Percentiles rank a stretch among this genome's conserved stretches.
These are phyloP conservation scores for Capsella rubella DNA, from an alignment of 441 rosid genomes.

Conservation along the genomic window DNA sequence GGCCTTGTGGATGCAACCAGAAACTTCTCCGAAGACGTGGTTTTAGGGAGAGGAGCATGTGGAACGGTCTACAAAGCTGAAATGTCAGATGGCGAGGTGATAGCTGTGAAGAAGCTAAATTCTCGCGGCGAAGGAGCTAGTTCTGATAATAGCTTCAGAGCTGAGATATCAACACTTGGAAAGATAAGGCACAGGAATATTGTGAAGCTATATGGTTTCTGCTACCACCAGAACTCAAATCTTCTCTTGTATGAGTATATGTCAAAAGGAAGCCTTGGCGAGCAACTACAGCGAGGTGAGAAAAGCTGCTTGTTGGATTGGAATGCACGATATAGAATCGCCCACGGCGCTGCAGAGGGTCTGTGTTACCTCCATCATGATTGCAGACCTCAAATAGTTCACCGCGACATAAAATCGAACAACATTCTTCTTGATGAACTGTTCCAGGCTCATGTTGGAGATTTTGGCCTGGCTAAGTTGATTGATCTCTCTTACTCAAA, in stretches of 20 bases:
- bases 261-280: constrained; percentile 68
- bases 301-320: constrained; percentile 50
- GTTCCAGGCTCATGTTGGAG: constrained; percentile 70
- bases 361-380: constrained; percentile 65
- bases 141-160: constrained; percentile 58
- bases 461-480: constrained; percentile 67
- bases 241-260: constrained; percentile 68
- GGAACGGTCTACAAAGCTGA: constrained; percentile 63
- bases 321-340: constrained; percentile 58
- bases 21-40: constrained; percentile 54
- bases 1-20: constrained; percentile 60
- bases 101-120: constrained; percentile 62
- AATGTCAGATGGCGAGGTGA: constrained; percentile 54
- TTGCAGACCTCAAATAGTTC: constrained; percentile 62
- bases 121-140: constrained; percentile 56
- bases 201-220: constrained; percentile 66
- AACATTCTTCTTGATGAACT: constrained; percentile 64
- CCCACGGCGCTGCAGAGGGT: constrained; percentile 69
- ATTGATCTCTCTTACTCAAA: constrained; percentile 61
- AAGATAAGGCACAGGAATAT: constrained; percentile 67
- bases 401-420: constrained; percentile 67
- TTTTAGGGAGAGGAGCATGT: constrained; percentile 66
- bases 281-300: constrained; percentile 52
- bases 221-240: constrained; percentile 60
- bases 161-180: constrained; percentile 70